phyloP scores from a whole-genome alignment of 495 filamentous ascomycete species.

The Xeromyces bisporus region DNA sequence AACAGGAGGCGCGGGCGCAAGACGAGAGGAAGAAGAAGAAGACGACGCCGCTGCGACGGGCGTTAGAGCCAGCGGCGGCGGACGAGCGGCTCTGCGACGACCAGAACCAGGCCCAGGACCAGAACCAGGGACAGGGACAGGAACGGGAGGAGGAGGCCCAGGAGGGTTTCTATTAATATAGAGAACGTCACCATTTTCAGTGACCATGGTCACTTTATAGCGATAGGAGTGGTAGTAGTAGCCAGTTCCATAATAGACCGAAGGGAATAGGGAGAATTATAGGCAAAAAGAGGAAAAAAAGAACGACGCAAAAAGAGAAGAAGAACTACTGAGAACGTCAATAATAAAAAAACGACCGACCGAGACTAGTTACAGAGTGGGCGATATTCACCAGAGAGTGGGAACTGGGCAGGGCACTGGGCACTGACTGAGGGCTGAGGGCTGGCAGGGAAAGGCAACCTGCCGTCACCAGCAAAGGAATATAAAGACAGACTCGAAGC shows the following conservation, averaged over 20 bases:
- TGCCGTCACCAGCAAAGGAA: too few species aligned
- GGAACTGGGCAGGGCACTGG: too few species aligned
- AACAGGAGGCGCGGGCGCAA: constrained; percentile 6
- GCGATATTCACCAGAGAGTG: too few species aligned
- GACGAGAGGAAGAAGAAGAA: constrained; percentile 15
- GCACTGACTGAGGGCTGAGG: too few species aligned
- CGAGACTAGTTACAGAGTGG: too few species aligned
- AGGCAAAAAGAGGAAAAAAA: constrained; percentile 1
- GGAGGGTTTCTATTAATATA: too few species aligned
- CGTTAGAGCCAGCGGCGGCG: constrained; percentile 19
- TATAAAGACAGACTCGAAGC: too few species aligned
- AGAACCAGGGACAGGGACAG: constrained; percentile 16
- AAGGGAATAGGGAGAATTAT: constrained; percentile 2
- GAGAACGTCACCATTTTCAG: constrained; percentile 26
- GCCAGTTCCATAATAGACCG: too few species aligned
- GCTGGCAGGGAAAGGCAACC: too few species aligned
- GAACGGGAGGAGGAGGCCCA: constrained; percentile 17
- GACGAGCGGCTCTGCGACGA: constrained; percentile 18
- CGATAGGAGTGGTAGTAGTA: constrained; percentile 1
- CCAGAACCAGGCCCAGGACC: too few species aligned
- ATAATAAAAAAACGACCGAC: too few species aligned
- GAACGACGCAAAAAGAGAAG: constrained; percentile 2
- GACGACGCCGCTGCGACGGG: constrained; percentile 9
- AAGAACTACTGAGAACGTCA: not conserved
- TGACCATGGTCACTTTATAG: constrained; percentile 32